Conservation (phyloP, 768 basidiomycete species). For the Podaxis sp. region DNA sequence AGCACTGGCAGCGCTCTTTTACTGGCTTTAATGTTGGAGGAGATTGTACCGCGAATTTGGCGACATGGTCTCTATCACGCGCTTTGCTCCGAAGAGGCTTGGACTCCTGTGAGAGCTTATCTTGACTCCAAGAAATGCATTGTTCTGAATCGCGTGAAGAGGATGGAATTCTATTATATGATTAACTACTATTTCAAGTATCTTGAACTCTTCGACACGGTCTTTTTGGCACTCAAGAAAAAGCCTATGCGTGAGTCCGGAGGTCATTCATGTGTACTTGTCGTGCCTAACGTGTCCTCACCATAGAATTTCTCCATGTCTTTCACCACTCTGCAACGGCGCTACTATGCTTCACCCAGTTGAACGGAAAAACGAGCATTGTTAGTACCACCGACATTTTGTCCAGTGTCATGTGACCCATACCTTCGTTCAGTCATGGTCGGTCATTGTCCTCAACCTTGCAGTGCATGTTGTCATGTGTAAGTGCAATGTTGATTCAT, state of each 20-base stretch:
- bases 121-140: conserved; percentile 14
- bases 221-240: conserved; percentile 97
- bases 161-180: conserved; percentile 95
- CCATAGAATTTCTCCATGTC: conserved; percentile 90
- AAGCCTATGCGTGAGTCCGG: conserved; percentile 80
- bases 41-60: conserved; percentile 77
- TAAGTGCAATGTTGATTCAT: conserved; percentile 35
- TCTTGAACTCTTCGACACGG: conserved; percentile 91
- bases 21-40: conserved; percentile 86
- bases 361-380: conserved; percentile 91
- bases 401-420: background rate
- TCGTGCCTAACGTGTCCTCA: conserved; percentile 9
- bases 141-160: conserved; percentile 36
- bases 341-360: conserved; percentile 88
- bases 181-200: conserved; percentile 99
- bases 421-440: conserved; percentile 72
- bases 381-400: conserved; percentile 43
- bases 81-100: conserved; percentile 73
- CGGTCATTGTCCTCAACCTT: conserved; percentile 88
- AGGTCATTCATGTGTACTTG: background rate
- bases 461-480: conserved; percentile 97
- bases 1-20: conserved; percentile 81
- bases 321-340: conserved; percentile 99
- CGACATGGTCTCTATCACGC: conserved; percentile 69
- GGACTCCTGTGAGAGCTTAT: conserved; percentile 72